Conservation (phyloP, 495 filamentous ascomycete species). For the Venustampulla echinocandica region DNA sequence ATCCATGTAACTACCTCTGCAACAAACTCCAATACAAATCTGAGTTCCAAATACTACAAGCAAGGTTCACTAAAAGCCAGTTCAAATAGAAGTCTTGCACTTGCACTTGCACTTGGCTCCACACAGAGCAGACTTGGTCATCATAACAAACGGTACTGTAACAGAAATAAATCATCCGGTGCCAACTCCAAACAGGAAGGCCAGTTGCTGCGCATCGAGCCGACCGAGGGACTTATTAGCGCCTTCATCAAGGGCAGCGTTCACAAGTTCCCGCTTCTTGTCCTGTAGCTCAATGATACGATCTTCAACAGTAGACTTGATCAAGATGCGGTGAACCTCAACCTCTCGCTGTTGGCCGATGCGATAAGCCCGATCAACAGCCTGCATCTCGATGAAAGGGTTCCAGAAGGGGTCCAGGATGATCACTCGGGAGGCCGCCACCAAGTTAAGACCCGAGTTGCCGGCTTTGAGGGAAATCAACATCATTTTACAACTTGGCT, state of each 20-base stretch:
- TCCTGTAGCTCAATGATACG: slow-evolving; percentile 82
- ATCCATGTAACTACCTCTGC: no score
- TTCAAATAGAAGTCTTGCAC: no score
- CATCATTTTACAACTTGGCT: slow-evolving; percentile 61
- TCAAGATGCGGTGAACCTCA: slow-evolving; percentile 70
- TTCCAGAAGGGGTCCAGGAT: slow-evolving; percentile 97
- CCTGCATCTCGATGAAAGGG: slow-evolving; percentile 89
- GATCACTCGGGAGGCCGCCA: slow-evolving; percentile 79
- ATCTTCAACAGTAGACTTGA: slow-evolving; percentile 79
- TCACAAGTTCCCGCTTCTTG: slow-evolving; percentile 69
- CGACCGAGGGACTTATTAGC: slow-evolving; percentile 20
- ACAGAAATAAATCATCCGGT: no score
- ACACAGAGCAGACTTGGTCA: no score
- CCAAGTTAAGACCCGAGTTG: slow-evolving; percentile 85
- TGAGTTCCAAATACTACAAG: no score
- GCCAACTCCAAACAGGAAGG: slow-evolving; percentile 22
- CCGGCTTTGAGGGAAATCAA: slow-evolving; percentile 85
- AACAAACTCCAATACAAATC: no score
- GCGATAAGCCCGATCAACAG: slow-evolving; percentile 86
- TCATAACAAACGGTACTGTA: no score
- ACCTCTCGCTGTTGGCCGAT: slow-evolving; percentile 75
- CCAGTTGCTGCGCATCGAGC: slow-evolving; percentile 15
- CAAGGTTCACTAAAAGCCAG: no score
- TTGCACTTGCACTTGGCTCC: no score
- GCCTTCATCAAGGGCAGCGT: slow-evolving; percentile 75